Evolutionary conservation across 208 protist species (phyloP), one percentile per base, ranked within the genome.

Genomic region (Balamuthia mandrillaris): DNA sequence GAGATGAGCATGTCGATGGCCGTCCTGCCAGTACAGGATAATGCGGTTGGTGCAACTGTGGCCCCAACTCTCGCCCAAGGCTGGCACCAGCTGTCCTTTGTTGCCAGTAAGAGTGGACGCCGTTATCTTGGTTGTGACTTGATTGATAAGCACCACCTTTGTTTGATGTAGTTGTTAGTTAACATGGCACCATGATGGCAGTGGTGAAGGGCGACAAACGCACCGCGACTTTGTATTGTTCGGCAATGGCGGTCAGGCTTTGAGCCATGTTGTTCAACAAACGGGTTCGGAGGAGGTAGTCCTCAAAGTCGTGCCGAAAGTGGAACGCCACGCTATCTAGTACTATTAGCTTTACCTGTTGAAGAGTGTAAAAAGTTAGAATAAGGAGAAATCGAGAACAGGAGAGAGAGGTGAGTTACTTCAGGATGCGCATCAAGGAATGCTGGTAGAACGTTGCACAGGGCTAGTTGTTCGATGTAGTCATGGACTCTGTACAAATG

Each of bases 311-410:
- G 58, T 85, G 68, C 1, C 91, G 87, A 49, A 93, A 93, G 54
- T 91, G 91, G 54, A 92, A 92, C 0, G 91, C 84, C 12, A 92
- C 61, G 41, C 84, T 90, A 75, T 93, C 91, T 12, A 93, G 72
- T 3, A 93, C 60, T 1, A 93, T 58, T 2, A 90, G 47, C 33
- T 47, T 51, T 2, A 88, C 58, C 79, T 91, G 24, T 14, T 10
- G 49, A 9, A 7, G 21, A 6, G 45, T 5, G n/a, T n/a, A n/a
- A n/a, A n/a, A n/a, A n/a, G n/a, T n/a, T n/a, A n/a, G n/a, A n/a
- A n/a, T n/a, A n/a, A n/a, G n/a, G n/a, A n/a, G n/a, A n/a, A n/a
- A n/a, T n/a, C n/a, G n/a, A n/a, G n/a, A n/a, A n/a, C n/a, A n/a
- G n/a, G 10, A 79, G n/a, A 31, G 7, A 6, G 6, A 66, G 9